Percentiles rank a stretch among this genome's conserved stretches.
phyloP scores from a whole-genome alignment of 176 grass and related monocot species.

The Oryza punctata region DNA sequence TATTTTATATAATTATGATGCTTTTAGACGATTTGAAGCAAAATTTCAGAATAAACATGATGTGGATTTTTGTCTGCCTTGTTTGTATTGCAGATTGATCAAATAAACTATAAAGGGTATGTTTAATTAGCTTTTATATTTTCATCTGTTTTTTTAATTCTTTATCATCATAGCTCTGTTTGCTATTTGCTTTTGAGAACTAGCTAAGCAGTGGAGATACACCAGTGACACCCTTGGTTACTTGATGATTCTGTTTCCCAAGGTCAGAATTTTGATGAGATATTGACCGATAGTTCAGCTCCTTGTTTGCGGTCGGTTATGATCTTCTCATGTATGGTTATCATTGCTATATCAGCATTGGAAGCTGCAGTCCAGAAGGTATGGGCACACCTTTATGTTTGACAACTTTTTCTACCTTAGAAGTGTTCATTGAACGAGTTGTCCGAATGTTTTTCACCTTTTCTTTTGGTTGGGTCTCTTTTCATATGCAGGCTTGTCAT shows the following conservation, averaged over 20 bases:
- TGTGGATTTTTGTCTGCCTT: neutral
- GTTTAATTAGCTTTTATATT: constrained; percentile 12
- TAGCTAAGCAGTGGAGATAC: constrained; percentile 5
- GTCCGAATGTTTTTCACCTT: neutral
- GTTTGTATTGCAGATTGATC: neutral
- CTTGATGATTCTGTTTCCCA: constrained; percentile 19
- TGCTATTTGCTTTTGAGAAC: neutral
- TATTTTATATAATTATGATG: neutral
- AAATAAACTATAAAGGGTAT: neutral
- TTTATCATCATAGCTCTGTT: neutral
- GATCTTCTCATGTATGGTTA: constrained; percentile 3
- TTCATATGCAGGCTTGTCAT: neutral
- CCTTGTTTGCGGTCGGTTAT: constrained; percentile 22
- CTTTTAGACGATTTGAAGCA: neutral
- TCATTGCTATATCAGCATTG: constrained; percentile 32
- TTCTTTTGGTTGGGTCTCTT: neutral
- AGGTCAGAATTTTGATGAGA: constrained; percentile 5
- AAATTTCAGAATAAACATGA: neutral
- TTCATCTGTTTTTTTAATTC: constrained; percentile 15
- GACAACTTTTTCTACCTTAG: constrained; percentile 7
- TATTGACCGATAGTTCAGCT: constrained; percentile 20
- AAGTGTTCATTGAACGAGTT: neutral
- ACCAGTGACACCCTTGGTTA: constrained; percentile 24
- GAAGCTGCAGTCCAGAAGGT: constrained; percentile 37
- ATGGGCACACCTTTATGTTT: too few relatives aligned